Evolutionary conservation across 2,329 filamentous ascomycete species (phyloP).

Genomic region (Pestalotiopsis sp.): DNA sequence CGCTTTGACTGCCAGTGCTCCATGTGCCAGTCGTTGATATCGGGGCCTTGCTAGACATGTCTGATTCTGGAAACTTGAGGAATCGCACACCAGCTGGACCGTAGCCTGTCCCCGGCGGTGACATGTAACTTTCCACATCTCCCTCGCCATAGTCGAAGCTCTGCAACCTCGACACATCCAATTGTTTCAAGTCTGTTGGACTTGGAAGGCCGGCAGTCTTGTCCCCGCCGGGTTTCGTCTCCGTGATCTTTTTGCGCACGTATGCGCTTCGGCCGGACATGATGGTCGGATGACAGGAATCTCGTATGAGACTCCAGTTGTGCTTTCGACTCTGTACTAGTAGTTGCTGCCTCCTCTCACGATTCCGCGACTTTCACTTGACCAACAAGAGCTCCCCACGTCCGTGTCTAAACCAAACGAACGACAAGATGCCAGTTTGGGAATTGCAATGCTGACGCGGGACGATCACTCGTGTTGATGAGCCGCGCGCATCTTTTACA

Average conservation of each 20-base stretch:
- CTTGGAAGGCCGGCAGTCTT: slow-evolving; percentile 22
- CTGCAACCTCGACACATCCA: slow-evolving; percentile 33
- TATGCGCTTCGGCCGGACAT: slow-evolving; percentile 63
- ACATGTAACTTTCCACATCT: slow-evolving; percentile 39
- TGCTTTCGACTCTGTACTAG: background rate
- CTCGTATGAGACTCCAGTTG: background rate
- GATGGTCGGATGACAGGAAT: slow-evolving; percentile 13
- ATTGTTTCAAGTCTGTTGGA: slow-evolving; percentile 24
- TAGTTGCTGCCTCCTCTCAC: background rate
- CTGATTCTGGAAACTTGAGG: slow-evolving; percentile 47
- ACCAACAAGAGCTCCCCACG: background rate
- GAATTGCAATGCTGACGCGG: background rate
- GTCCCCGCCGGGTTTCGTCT: slow-evolving; percentile 41
- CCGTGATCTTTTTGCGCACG: slow-evolving; percentile 60
- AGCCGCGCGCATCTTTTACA: background rate
- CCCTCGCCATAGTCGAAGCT: slow-evolving; percentile 41
- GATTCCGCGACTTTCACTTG: background rate
- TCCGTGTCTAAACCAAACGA: background rate
- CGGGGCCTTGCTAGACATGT: slow-evolving; percentile 27
- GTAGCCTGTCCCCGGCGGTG: slow-evolving; percentile 42
- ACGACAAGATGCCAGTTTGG: background rate
- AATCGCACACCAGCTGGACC: slow-evolving; percentile 46
- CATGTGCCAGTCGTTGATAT: slow-evolving; percentile 25
- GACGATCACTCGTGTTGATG: background rate
- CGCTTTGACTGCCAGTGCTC: slow-evolving; percentile 40